phyloP scores from a whole-genome alignment of 257 asterid genomes.

The Nicotiana noctiflora region DNA sequence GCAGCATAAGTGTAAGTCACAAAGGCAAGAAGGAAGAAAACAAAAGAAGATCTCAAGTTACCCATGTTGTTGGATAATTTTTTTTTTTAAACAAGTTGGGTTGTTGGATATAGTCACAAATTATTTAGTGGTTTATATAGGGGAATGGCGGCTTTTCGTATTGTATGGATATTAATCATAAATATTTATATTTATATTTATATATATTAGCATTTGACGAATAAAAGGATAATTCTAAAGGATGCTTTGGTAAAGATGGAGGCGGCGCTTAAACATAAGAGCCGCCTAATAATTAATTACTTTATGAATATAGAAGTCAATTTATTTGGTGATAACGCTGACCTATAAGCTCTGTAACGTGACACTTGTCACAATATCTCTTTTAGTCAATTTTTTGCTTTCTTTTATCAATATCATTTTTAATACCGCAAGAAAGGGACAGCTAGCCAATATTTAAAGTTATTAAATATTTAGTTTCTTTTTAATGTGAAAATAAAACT shows the following conservation, averaged over 20 bases:
- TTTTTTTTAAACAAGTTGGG: not conserved
- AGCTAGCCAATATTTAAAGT: too few relatives aligned
- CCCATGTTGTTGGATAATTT: not conserved
- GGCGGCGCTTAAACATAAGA: not conserved
- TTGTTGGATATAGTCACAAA: not conserved
- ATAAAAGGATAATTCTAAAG: not conserved
- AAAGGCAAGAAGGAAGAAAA: not conserved
- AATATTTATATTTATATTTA: too few relatives aligned
- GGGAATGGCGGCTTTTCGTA: conserved; percentile 4
- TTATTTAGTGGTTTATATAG: not conserved
- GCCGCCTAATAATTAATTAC: not conserved
- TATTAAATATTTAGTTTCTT: too few relatives aligned
- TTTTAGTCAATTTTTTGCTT: too few relatives aligned
- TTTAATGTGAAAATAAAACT: too few relatives aligned
- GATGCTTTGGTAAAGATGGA: not conserved
- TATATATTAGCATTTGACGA: not conserved
- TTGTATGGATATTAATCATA: not conserved
- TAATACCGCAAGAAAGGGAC: too few relatives aligned
- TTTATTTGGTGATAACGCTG: too few relatives aligned
- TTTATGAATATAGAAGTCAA: not conserved
- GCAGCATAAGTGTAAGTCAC: conserved; percentile 16
- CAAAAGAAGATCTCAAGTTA: not conserved
- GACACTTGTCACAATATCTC: too few relatives aligned
- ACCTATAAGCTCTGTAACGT: too few relatives aligned
- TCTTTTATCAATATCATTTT: too few relatives aligned